Conservation (phyloP, 495 filamentous ascomycete genomes). For the Geopyxis carbonaria region DNA sequence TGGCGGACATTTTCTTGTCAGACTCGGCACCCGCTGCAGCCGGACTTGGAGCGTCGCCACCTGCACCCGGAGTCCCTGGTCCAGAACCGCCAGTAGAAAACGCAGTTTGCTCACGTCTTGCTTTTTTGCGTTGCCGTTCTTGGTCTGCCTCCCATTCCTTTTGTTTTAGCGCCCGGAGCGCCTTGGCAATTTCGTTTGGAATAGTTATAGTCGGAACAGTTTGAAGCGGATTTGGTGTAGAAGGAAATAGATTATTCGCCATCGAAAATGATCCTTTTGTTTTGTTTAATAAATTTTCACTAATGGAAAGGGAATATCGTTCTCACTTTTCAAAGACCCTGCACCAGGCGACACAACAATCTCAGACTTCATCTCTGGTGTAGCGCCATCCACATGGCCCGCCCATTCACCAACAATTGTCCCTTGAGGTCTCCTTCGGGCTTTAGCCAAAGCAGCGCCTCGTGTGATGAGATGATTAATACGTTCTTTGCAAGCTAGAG, state of each 20-base stretch:
- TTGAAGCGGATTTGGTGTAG: conserved; percentile 19
- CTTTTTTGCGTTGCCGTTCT: conserved; percentile 19
- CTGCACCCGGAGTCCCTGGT: conserved; percentile 10
- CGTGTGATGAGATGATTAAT: conserved; percentile 20
- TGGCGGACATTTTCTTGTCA: conserved; percentile 24
- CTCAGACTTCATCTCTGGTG: conserved; percentile 8
- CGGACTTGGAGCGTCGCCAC: conserved; percentile 9
- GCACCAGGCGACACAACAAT: conserved; percentile 12
- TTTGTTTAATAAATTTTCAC: background rate
- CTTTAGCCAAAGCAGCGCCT: conserved; percentile 16
- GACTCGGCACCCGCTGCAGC: conserved; percentile 11
- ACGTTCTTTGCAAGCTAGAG: conserved; percentile 17
- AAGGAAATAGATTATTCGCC: conserved; percentile 13
- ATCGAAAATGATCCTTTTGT: conserved; percentile 15
- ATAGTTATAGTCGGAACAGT: conserved; percentile 14
- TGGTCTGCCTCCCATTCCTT: conserved; percentile 19
- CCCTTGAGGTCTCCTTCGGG: conserved; percentile 19
- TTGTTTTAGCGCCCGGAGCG: conserved; percentile 19
- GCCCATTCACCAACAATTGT: conserved; percentile 24
- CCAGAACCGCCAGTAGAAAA: conserved; percentile 5
- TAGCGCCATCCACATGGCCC: conserved; percentile 18
- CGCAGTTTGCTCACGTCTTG: conserved; percentile 11
- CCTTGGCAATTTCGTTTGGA: conserved; percentile 20
- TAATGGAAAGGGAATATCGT: conserved; percentile 1
- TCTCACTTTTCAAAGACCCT: conserved; percentile 11